phyloP scores from a whole-genome alignment of 371 early-diverging fungal genomes.

The Mortierella sp. region DNA sequence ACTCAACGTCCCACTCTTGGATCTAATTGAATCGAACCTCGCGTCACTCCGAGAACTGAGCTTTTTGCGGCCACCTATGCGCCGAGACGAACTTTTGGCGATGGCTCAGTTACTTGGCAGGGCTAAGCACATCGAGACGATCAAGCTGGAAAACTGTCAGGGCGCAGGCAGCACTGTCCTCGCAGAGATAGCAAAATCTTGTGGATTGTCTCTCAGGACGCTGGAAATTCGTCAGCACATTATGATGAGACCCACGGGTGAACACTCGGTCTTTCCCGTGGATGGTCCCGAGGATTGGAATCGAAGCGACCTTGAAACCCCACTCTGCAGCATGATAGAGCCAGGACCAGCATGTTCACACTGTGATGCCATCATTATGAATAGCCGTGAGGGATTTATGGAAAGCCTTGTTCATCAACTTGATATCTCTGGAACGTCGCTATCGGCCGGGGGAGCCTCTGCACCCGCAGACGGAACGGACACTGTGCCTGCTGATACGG shows the following conservation, averaged over 20 bases:
- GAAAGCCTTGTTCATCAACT: slow-evolving; percentile 1
- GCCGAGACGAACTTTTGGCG: slow-evolving; percentile 15
- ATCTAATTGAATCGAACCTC: slow-evolving; percentile 16
- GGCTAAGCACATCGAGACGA: slow-evolving; percentile 2
- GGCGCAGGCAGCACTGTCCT: slow-evolving; percentile 20
- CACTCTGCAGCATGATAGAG: too few species aligned
- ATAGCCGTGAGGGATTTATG: not conserved
- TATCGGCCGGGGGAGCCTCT: not conserved
- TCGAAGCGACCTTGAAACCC: not conserved
- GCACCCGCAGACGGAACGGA: not conserved
- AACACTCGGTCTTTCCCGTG: slow-evolving; percentile 26
- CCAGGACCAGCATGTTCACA: not conserved
- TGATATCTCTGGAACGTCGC: not conserved
- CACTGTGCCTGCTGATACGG: not conserved
- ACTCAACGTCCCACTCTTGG: slow-evolving; percentile 9
- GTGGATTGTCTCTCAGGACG: slow-evolving; percentile 19
- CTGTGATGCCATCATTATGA: not conserved
- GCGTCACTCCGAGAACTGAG: slow-evolving; percentile 6
- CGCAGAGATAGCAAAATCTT: slow-evolving; percentile 15
- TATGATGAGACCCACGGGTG: slow-evolving; percentile 9
- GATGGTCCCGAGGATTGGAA: slow-evolving; percentile 29
- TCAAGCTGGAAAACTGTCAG: slow-evolving; percentile 23
- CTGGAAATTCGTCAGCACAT: slow-evolving; percentile 24
- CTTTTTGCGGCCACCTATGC: slow-evolving; percentile 18
- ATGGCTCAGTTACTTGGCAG: slow-evolving; percentile 19